Evolutionary conservation across 2,329 filamentous ascomycete species (phyloP).

Genomic region (Gliomastix tumulicola): DNA sequence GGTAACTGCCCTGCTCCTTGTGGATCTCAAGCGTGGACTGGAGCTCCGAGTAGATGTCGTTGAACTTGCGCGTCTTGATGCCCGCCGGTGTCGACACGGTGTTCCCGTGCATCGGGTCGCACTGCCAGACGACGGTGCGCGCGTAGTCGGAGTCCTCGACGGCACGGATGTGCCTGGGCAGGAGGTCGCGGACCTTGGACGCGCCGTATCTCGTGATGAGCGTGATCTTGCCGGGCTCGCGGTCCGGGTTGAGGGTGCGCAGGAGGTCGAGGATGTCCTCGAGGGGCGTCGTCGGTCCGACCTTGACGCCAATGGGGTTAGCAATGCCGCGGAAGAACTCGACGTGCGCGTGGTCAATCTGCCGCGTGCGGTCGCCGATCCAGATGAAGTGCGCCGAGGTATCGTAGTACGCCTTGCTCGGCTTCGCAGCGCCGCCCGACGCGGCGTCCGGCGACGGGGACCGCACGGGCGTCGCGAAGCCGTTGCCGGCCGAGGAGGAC

Average conservation of each 20-base stretch:
- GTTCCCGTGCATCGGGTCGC: constrained; percentile 97
- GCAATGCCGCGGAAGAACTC: constrained; percentile 96
- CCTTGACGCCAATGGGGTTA: constrained; percentile 95
- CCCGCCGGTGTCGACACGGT: constrained; percentile 62
- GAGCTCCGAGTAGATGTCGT: constrained; percentile 82
- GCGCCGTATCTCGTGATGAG: constrained; percentile 94
- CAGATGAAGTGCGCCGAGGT: constrained; percentile 96
- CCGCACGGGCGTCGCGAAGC: constrained; percentile 43
- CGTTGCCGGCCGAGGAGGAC: constrained; percentile 15
- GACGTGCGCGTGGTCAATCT: constrained; percentile 87
- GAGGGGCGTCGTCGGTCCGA: constrained; percentile 76
- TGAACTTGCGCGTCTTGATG: constrained; percentile 89
- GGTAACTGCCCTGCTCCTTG: constrained; percentile 72
- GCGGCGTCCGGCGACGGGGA: constrained; percentile 13
- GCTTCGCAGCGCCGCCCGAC: constrained; percentile 9
- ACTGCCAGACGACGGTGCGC: constrained; percentile 82
- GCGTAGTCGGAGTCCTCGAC: constrained; percentile 71
- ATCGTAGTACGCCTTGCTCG: constrained; percentile 70
- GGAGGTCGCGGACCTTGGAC: constrained; percentile 63
- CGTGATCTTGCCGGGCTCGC: constrained; percentile 87
- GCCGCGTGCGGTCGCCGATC: constrained; percentile 94
- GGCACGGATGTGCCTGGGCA: constrained; percentile 81
- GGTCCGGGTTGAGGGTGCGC: constrained; percentile 73
- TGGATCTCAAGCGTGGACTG: constrained; percentile 79
- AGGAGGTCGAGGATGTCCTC: constrained; percentile 73